phyloP scores from a whole-genome alignment of 768 basidiomycete genomes.

The Tephrocybe sp. region DNA sequence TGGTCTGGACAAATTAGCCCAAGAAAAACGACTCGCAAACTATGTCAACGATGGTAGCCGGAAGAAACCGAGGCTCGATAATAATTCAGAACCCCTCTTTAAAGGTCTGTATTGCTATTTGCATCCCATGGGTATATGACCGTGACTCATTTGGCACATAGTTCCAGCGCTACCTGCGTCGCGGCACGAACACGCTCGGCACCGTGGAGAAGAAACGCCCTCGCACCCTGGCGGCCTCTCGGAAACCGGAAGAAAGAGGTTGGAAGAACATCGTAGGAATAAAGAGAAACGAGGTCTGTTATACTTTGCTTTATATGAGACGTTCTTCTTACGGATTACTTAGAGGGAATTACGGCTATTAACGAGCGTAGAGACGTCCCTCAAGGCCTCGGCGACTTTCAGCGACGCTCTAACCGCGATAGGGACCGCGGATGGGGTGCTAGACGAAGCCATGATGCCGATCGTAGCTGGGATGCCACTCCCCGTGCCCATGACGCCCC shows the following conservation, averaged over 20 bases:
- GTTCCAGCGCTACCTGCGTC: constrained; percentile 74
- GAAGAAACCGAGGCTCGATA: constrained; percentile 64
- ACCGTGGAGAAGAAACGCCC: constrained; percentile 86
- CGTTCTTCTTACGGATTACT: constrained; percentile 3
- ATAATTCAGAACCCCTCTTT: constrained; percentile 71
- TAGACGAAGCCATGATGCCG: constrained; percentile 32
- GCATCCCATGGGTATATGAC: not conserved
- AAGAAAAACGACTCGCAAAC: constrained; percentile 76
- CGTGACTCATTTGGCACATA: constrained; percentile 28
- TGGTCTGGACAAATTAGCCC: constrained; percentile 85
- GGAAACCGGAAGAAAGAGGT: constrained; percentile 59
- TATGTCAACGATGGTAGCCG: constrained; percentile 50
- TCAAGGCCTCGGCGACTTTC: constrained; percentile 88
- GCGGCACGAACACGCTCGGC: constrained; percentile 56
- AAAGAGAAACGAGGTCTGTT: constrained; percentile 63
- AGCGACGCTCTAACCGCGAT: constrained; percentile 86
- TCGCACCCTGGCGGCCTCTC: constrained; percentile 91
- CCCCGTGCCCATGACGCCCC: constrained; percentile 72
- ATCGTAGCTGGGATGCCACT: constrained; percentile 53
- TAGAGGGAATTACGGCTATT: constrained; percentile 71
- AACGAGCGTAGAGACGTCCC: constrained; percentile 59
- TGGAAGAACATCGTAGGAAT: constrained; percentile 76
- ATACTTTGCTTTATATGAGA: not conserved
- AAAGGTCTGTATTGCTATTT: constrained; percentile 60
- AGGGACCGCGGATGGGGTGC: constrained; percentile 48